Conservation (phyloP, 352 stramenopile genomes). For the Phytophthora idaei region DNA sequence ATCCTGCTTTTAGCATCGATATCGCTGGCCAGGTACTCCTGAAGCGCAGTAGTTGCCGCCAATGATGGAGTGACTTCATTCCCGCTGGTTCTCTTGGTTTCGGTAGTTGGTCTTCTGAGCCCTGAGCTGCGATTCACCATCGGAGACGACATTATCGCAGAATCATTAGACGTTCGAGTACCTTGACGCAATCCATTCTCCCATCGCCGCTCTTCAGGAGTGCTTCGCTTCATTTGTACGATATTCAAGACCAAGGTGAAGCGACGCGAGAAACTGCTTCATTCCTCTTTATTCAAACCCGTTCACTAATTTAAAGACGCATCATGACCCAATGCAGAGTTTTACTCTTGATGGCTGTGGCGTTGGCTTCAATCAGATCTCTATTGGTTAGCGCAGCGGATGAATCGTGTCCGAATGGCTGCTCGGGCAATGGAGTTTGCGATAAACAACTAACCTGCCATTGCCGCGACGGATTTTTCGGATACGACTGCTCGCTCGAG, state of each 20-base stretch:
- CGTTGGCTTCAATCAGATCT: not conserved
- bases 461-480: conserved; percentile 59
- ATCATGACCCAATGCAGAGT: conserved; percentile 12
- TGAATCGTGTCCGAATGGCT: conserved; percentile 61
- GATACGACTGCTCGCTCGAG: conserved; percentile 69
- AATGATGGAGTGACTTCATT: not conserved
- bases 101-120: conserved; percentile 1
- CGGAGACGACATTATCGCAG: not conserved
- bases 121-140: not conserved
- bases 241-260: conserved; percentile 14
- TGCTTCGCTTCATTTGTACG: conserved; percentile 16
- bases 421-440: conserved; percentile 63
- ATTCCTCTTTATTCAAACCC: not conserved
- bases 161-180: not conserved
- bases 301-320: not conserved
- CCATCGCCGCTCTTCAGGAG: conserved; percentile 21
- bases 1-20: conserved; percentile 25
- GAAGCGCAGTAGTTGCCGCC: conserved; percentile 15
- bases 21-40: conserved; percentile 22
- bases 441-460: conserved; percentile 61
- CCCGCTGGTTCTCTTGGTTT: conserved; percentile 8
- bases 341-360: conserved; percentile 3
- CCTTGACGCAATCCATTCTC: conserved; percentile 15
- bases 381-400: conserved; percentile 3
- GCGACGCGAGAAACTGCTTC: conserved; percentile 36